Base-by-base conservation (phyloP, 805 yeast genomes). In the Candida manassasensis region DNA sequence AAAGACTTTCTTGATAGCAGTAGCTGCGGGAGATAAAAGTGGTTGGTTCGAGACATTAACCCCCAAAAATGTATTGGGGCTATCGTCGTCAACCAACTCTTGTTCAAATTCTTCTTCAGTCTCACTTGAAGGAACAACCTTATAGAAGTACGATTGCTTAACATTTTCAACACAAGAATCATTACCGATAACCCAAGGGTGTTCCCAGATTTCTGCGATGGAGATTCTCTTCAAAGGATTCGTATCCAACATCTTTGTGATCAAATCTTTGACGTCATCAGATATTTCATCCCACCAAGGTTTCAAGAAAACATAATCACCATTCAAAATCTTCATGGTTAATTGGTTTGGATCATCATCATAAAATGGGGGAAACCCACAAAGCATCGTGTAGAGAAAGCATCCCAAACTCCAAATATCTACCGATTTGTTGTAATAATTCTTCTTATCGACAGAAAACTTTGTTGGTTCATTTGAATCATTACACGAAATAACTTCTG, bases 231-330 rank as follows among this genome's bases (percentile, higher is more conserved):
- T 71, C 9, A 66, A 64, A 1, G 93, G 89, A 53, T 84, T 78
- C 11, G 81, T 82, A 18, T 81, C 79, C 43, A 84, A 63, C 55
- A 84, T 67, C 48, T 74, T 77, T 3, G 73, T 59, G 10, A 84
- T 84, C 48, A 84, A 71, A 47, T 73, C 72, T 50, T 83, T 84
- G 18, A 88, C 89, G 24, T 79, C 86, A 26, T 54, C 59, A 34
- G 81, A 71, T 22, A 84, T 81, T 53, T 84, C 94, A 57, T 84
- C 93, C 86, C 93, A 84, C 95, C 95, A 84, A 2, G 95, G 95
- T 40, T 73, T 63, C 35, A 84, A 63, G 53, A 83, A 84, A n/a
- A 76, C 73, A 56, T 73, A 84, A 38, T 83, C 80, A 22, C 93
- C 94, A 31, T 67, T 68, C 9, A 83, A 67, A 21, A 83, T 85